phyloP scores from a whole-genome alignment of 2,329 filamentous ascomycete genomes.

The Myriosclerotinia curreyana region DNA sequence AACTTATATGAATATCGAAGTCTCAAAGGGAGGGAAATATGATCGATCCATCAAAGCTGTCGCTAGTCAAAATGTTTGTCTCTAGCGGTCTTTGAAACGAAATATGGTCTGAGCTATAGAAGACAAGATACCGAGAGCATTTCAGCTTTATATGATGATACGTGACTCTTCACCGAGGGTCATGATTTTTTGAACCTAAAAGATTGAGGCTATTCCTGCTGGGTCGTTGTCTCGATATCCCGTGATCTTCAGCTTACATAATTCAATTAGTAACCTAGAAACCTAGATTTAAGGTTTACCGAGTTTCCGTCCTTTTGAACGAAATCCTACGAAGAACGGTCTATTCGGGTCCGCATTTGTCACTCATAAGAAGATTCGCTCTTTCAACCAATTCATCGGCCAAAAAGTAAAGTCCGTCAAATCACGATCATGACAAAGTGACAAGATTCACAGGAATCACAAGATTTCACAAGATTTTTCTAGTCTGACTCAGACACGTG shows the following conservation, averaged over 20 bases:
- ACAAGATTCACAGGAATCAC: neutral
- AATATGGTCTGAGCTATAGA: neutral
- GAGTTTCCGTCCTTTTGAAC: neutral
- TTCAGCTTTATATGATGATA: neutral
- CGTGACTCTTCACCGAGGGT: neutral
- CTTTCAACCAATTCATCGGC: neutral
- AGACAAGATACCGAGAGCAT: neutral
- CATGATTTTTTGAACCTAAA: neutral
- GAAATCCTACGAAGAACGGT: too few species aligned
- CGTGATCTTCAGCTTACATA: neutral
- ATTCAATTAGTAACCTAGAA: neutral
- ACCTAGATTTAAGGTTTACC: too few species aligned
- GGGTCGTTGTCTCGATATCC: neutral
- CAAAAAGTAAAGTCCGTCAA: neutral
- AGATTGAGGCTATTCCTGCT: too few species aligned
- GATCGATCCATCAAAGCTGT: neutral
- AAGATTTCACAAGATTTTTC: neutral
- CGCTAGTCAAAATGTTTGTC: neutral
- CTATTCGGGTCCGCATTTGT: too few species aligned
- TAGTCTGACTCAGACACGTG: neutral
- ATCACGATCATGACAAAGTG: neutral
- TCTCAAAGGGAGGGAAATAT: neutral
- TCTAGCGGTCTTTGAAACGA: neutral
- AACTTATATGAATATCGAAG: neutral
- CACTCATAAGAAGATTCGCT: neutral